Percentiles rank a stretch among this genome's conserved stretches.
Evolutionary conservation across 495 filamentous ascomycete genomes (phyloP).

Genomic region (Aspergillus saccharolyticus): DNA sequence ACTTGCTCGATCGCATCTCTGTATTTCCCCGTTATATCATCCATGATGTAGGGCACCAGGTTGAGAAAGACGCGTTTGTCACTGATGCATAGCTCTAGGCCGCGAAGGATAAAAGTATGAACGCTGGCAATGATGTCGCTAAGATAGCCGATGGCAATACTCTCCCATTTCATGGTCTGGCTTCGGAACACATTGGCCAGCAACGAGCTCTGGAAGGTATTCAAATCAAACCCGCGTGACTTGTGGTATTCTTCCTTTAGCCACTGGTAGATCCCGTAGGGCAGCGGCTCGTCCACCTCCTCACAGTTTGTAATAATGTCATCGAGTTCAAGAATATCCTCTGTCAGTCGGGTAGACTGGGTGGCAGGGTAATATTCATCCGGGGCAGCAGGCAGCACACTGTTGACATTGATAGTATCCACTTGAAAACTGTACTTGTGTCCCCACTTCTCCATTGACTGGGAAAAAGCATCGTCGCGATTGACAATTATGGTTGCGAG

Average conservation of each 20-base stretch:
- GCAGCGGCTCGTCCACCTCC: background rate
- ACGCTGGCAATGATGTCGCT: slow-evolving; percentile 39
- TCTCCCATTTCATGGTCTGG: slow-evolving; percentile 51
- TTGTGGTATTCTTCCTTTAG: slow-evolving; percentile 23
- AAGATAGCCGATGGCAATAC: slow-evolving; percentile 43
- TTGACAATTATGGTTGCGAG: slow-evolving; percentile 44
- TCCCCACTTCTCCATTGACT: slow-evolving; percentile 4
- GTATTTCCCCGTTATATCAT: slow-evolving; percentile 42
- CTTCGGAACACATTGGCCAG: slow-evolving; percentile 46
- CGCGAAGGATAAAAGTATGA: slow-evolving; percentile 41
- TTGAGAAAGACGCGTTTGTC: slow-evolving; percentile 34
- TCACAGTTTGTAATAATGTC: background rate
- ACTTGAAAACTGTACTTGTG: background rate
- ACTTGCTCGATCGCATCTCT: slow-evolving; percentile 37
- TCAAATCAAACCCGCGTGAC: slow-evolving; percentile 36
- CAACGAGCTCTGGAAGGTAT: slow-evolving; percentile 36
- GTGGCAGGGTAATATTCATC: background rate
- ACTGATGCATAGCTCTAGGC: slow-evolving; percentile 32
- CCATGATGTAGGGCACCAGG: slow-evolving; percentile 38
- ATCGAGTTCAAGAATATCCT: background rate
- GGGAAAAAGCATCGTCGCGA: slow-evolving; percentile 37
- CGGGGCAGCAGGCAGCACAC: too few relatives aligned
- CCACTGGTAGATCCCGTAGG: slow-evolving; percentile 27
- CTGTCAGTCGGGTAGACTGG: background rate
- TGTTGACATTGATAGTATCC: background rate